Evolutionary conservation across 2,329 filamentous ascomycete genomes (phyloP).

Genomic region (Fusarium odoratissimum): DNA sequence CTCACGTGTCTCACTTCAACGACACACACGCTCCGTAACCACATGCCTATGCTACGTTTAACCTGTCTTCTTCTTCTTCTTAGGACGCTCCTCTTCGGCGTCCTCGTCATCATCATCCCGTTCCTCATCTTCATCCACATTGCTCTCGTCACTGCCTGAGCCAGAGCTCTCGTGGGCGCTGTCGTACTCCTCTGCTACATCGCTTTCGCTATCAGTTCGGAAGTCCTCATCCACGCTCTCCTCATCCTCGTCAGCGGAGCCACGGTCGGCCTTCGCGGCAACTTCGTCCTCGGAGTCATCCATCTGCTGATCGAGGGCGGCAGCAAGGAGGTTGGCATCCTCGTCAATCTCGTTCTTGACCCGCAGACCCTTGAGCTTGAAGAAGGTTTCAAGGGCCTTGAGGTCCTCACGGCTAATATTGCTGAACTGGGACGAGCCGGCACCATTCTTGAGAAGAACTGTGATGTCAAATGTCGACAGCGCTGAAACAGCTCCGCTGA

Average conservation of each 20-base stretch:
- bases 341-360: constrained; percentile 99
- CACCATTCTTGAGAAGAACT: constrained; percentile 87
- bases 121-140: constrained; percentile 59
- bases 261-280: constrained; percentile 78
- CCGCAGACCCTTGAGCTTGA: constrained; percentile 93
- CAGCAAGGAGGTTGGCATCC: constrained; percentile 83
- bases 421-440: constrained; percentile 93
- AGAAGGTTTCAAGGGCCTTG: constrained; percentile 95
- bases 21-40: neutral
- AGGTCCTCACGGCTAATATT: constrained; percentile 99
- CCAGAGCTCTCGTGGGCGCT: constrained; percentile 89
- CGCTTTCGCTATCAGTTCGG: constrained; percentile 88
- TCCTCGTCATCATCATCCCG: constrained; percentile 57
- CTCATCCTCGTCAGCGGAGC: constrained; percentile 94
- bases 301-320: constrained; percentile 86
- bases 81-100: constrained; percentile 58
- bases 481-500: constrained; percentile 92
- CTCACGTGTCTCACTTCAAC: neutral
- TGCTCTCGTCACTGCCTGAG: constrained; percentile 69
- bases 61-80: constrained; percentile 62
- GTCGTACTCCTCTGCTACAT: constrained; percentile 97
- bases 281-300: constrained; percentile 87
- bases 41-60: constrained; percentile 19
- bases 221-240: constrained; percentile 98
- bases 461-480: constrained; percentile 98